A percentile compares a stretch with the other conserved stretches of the same genome.
Evolutionary conservation across 805 yeast genomes (phyloP).

Genomic region (Myxozyma sirexii): DNA sequence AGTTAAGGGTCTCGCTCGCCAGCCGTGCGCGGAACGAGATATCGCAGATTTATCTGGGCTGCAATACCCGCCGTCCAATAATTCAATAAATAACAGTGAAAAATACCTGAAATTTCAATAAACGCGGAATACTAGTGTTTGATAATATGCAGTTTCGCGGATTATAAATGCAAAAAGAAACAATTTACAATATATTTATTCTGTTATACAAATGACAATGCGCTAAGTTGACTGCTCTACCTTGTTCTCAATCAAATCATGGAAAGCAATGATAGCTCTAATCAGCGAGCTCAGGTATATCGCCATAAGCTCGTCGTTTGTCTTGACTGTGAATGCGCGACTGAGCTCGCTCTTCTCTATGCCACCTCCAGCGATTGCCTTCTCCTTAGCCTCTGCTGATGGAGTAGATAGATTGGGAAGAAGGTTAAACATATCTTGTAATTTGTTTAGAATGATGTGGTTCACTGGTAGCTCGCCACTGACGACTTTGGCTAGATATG

Average conservation of each 20-base stretch:
- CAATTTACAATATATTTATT: neutral
- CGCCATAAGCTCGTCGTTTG: constrained; percentile 95
- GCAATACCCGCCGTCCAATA: no score
- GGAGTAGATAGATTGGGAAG: constrained; percentile 70
- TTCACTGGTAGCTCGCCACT: constrained; percentile 78
- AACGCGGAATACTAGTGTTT: no score
- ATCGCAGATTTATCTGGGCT: no score
- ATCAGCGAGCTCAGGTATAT: constrained; percentile 87
- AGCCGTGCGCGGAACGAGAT: no score
- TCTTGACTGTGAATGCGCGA: constrained; percentile 84
- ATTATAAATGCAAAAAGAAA: no score
- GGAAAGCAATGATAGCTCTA: constrained; percentile 93
- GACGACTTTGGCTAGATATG: constrained; percentile 74
- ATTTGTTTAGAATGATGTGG: constrained; percentile 84
- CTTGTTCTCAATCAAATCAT: constrained; percentile 94
- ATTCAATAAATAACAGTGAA: no score
- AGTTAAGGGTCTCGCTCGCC: no score
- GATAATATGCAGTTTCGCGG: no score
- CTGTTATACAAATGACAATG: neutral
- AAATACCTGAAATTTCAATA: no score
- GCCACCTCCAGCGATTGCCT: constrained; percentile 25
- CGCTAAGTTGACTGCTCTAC: constrained; percentile 51
- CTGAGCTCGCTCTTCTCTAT: constrained; percentile 58
- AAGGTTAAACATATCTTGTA: constrained; percentile 92
- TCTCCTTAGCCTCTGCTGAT: constrained; percentile 33